Percentiles rank a stretch among this genome's conserved stretches.
These are phyloP conservation scores for Phytophthora cactorum DNA, from an alignment of 352 stramenopile species.

Conservation along the genomic window DNA sequence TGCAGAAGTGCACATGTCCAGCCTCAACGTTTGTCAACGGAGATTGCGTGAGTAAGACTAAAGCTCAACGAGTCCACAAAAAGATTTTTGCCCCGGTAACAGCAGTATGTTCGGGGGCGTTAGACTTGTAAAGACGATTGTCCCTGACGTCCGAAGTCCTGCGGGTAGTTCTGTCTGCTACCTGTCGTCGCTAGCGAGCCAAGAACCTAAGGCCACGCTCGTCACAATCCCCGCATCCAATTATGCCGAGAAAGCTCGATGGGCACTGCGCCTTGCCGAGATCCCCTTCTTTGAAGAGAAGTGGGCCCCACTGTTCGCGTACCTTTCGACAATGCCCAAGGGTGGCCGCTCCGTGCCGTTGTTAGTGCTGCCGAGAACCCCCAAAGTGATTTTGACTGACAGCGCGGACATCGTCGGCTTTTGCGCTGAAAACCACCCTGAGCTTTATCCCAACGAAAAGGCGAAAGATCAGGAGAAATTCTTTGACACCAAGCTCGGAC, in stretches of 20 bases:
- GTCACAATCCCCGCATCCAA: constrained; percentile 66
- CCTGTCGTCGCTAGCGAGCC: neutral
- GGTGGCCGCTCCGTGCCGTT: constrained; percentile 54
- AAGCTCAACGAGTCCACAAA: neutral
- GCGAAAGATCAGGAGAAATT: constrained; percentile 49
- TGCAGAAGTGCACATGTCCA: neutral
- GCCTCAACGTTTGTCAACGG: neutral
- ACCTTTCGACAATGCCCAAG: constrained; percentile 50
- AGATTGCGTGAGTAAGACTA: neutral
- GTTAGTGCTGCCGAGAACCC: constrained; percentile 22
- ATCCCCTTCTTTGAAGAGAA: constrained; percentile 57
- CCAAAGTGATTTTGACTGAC: neutral
- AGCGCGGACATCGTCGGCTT: neutral
- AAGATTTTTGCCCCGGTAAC: neutral
- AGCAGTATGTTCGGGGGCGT: neutral
- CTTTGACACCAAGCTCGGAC: constrained; percentile 52
- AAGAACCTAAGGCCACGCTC: constrained; percentile 19
- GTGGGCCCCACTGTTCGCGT: constrained; percentile 52
- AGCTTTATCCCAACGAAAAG: constrained; percentile 43
- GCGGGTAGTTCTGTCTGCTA: neutral
- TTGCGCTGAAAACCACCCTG: constrained; percentile 15
- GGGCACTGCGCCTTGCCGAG: constrained; percentile 49
- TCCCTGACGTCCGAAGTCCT: neutral
- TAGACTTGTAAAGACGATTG: neutral
- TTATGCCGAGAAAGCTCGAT: constrained; percentile 69